Base-by-base conservation (phyloP, 768 basidiomycete species). In the Chalciporus pseudorubinellus region DNA sequence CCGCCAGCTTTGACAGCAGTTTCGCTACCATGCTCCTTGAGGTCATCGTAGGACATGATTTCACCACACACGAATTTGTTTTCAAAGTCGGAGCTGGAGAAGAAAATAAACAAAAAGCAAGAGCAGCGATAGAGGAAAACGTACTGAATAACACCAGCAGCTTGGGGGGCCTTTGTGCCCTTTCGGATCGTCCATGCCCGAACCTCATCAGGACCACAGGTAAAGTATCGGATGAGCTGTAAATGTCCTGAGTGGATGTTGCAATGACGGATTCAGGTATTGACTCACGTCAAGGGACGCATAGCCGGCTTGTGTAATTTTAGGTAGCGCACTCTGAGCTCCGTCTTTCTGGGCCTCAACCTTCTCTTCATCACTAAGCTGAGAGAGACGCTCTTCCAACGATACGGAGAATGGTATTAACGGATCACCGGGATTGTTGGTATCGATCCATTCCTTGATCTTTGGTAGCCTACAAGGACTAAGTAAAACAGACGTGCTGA, bases 401-500 rank as follows among this genome's bases (percentile, higher is more conserved):
- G 95, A 82, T 47, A 99, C 97, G 24, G 92, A 95, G 77, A 98
- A 98, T 12, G 97, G 97, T 58, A 99, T 95, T 55, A 99, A 81
- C 16, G 84, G 82, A 62, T 99, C 97, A 46, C 97, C 97, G 2
- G 95, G 85, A 75, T 97, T 98, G 74, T 98, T 82, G 65, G 84
- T 80, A 73, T 98, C 95, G 64, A 99, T 95, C 97, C 97, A 99
- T 24, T 73, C 89, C 69, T 98, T 98, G 78, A 98, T 98, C 76
- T 95, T 97, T 18, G 94, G 81, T 28, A 98, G 73, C 91, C 89
- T 91, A 50, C 7, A 18, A n/a, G 18, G 20, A 21, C 24, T 50
- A 14, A 14, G 48, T 42, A 39, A 41, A 40, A 20, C n/a, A n/a
- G n/a, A n/a, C 46, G 22, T 9, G 16, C 3, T 22, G 20, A 42